These are phyloP conservation scores for Fagus crenata DNA, from an alignment of 306 rosid genomes.

Conservation along the genomic window DNA sequence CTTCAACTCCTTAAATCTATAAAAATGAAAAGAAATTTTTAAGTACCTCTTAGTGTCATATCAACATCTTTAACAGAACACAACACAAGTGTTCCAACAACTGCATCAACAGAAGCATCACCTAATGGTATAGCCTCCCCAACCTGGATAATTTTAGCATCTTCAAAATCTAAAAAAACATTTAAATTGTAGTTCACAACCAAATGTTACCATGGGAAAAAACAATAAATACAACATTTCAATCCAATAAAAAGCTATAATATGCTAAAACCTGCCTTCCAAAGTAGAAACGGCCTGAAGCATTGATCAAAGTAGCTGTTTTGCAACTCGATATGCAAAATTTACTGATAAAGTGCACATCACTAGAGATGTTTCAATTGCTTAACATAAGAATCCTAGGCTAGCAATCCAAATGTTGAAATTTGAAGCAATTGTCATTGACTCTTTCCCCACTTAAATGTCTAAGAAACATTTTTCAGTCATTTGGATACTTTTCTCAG, in stretches of 20 bases:
- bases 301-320: neutral
- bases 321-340: neutral
- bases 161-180: conserved; percentile 17
- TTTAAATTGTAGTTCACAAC: neutral
- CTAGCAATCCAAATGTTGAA: neutral
- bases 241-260: conserved; percentile 6
- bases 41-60: conserved; percentile 62
- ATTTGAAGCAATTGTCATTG: neutral
- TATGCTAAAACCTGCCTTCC: neutral
- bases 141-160: conserved; percentile 45
- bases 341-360: neutral
- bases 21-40: conserved; percentile 22
- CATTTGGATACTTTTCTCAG: neutral
- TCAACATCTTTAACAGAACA: conserved; percentile 86
- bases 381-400: neutral
- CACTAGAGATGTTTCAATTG: neutral
- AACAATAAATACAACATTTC: neutral
- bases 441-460: neutral
- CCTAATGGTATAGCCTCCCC: conserved; percentile 82
- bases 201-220: neutral
- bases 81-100: conserved; percentile 89
- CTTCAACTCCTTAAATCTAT: conserved; percentile 6
- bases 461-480: neutral
- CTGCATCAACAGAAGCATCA: conserved; percentile 93
- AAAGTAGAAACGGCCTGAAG: conserved; percentile 1